Evolutionary conservation across 1,284 basidiomycete genomes (phyloP).

Genomic region (Cryptococcus sp.): DNA sequence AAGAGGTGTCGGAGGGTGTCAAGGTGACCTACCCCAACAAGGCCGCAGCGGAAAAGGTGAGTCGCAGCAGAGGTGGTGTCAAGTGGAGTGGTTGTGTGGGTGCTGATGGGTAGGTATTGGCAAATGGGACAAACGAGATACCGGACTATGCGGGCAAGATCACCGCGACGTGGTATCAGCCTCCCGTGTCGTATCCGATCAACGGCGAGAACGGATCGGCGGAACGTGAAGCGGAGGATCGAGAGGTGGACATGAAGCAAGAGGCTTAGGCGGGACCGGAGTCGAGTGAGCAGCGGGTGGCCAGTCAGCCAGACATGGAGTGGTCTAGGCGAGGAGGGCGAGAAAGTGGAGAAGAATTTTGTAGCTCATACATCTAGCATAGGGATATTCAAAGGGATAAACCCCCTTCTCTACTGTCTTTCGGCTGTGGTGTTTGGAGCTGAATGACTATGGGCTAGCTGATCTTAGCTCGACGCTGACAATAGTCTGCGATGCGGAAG

Average conservation of each 20-base stretch:
- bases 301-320: no score
- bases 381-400: no score
- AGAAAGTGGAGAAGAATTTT: no score
- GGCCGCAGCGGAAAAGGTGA: conserved; percentile 43
- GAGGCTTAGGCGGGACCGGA: no score
- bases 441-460: no score
- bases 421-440: no score
- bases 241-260: conserved; percentile 15
- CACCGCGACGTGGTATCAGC: conserved; percentile 25
- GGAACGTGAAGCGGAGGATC: neutral
- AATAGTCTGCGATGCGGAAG: no score
- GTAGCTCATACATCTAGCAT: no score
- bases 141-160: conserved; percentile 18
- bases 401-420: no score
- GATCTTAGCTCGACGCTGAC: no score
- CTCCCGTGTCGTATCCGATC: neutral
- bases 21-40: conserved; percentile 38
- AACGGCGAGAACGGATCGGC: neutral
- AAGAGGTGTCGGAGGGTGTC: conserved; percentile 20
- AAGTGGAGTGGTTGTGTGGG: conserved; percentile 1
- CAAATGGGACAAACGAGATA: conserved; percentile 35
- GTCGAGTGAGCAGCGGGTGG: no score
- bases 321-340: no score
- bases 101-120: conserved; percentile 26
- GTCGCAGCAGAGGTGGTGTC: neutral